phyloP scores from a whole-genome alignment of 306 rosid species.

The Luffa acutangula region DNA sequence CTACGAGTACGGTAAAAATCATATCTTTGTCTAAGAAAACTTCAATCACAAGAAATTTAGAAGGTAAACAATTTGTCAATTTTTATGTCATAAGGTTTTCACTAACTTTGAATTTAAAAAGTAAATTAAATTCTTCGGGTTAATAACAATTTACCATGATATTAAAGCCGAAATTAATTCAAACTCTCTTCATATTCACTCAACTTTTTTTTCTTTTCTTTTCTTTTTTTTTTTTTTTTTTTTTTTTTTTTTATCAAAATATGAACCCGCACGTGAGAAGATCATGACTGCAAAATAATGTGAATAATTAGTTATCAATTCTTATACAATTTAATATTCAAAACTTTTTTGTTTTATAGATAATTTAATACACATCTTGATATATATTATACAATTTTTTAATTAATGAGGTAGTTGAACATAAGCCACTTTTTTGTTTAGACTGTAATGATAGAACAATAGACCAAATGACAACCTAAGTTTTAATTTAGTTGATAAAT shows the following conservation, averaged over 20 bases:
- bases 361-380: background rate
- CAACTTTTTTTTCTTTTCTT: background rate
- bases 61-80: background rate
- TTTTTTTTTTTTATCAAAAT: background rate
- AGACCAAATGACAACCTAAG: background rate
- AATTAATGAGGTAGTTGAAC: background rate
- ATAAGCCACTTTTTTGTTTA: background rate
- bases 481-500: background rate
- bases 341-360: background rate
- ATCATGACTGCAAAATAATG: background rate
- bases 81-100: background rate
- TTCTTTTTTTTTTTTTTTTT: background rate
- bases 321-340: background rate
- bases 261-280: constrained; percentile 4
- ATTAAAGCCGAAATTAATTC: background rate
- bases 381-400: background rate
- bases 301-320: background rate
- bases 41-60: background rate
- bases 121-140: background rate
- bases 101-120: background rate
- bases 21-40: background rate
- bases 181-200: background rate
- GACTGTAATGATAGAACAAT: background rate
- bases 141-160: background rate
- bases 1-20: background rate